Evolutionary conservation across 192 early-diverging fungal genomes (phyloP).

Genomic region (Backusella tarrabulga): DNA sequence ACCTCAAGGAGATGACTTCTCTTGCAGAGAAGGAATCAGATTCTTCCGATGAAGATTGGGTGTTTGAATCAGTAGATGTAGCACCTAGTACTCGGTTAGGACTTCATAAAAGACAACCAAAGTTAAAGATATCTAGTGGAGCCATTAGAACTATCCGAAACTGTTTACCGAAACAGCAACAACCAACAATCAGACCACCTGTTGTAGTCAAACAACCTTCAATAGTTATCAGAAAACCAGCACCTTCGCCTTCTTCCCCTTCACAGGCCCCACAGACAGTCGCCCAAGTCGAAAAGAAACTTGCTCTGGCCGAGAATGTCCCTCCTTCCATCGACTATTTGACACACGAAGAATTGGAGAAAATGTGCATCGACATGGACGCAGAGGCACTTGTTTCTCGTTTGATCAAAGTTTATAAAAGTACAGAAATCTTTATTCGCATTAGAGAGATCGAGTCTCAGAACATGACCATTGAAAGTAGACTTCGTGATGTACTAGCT

Average conservation of each 20-base stretch:
- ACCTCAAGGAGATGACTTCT: background rate
- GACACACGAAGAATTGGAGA: constrained; percentile 6
- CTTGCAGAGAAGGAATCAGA: constrained; percentile 12
- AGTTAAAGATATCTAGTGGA: background rate
- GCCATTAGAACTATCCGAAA: background rate
- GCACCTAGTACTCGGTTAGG: background rate
- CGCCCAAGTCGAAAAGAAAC: background rate
- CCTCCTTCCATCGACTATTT: background rate
- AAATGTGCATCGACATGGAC: constrained; percentile 12
- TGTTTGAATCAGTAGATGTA: constrained; percentile 15
- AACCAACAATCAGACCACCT: background rate
- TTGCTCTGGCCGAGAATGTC: background rate
- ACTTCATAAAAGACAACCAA: constrained; percentile 5
- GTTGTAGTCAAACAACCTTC: background rate
- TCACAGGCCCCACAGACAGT: background rate
- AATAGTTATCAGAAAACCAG: background rate
- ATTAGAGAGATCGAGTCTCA: constrained; percentile 20
- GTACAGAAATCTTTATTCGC: constrained; percentile 10
- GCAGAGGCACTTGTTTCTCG: background rate
- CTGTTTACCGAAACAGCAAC: background rate
- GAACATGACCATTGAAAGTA: background rate
- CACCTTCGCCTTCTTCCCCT: background rate
- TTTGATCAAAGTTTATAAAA: constrained; percentile 18
- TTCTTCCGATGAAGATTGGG: constrained; percentile 31
- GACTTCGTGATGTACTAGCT: constrained; percentile 7